A percentile compares a stretch with the other conserved stretches of the same genome.
Conservation (phyloP, 2,329 filamentous ascomycete genomes). For the Penicillium polonicum region DNA sequence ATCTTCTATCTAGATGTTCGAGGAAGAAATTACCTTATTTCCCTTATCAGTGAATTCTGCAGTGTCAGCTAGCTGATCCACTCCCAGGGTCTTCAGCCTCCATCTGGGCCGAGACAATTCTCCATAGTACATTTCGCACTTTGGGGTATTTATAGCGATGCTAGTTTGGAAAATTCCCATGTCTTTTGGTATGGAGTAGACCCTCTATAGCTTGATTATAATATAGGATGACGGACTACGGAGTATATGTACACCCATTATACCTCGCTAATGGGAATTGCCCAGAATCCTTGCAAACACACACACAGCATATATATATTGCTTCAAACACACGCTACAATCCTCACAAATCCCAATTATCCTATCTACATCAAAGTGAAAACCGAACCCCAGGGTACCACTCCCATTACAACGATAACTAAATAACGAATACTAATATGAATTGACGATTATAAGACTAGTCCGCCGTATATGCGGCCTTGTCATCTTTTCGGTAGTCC, state of each 20-base stretch:
- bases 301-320: not conserved
- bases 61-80: not conserved
- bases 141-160: not conserved
- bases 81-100: constrained; percentile 1
- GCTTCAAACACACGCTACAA: not conserved
- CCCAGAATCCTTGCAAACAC: too few relatives aligned
- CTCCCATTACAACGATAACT: not conserved
- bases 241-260: too few relatives aligned
- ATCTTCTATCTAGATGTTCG: too few relatives aligned
- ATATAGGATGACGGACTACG: too few relatives aligned
- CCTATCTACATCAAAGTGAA: not conserved
- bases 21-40: not conserved
- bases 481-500: not conserved
- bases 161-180: not conserved
- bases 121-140: not conserved
- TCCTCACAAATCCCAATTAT: not conserved
- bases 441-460: not conserved
- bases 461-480: not conserved
- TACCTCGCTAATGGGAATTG: too few relatives aligned
- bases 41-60: not conserved
- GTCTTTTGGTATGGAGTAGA: not conserved
- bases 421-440: not conserved
- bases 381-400: not conserved
- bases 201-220: not conserved
- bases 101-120: constrained; percentile 1